Conservation (phyloP, 768 basidiomycete genomes). For the Grammothele lineata region DNA sequence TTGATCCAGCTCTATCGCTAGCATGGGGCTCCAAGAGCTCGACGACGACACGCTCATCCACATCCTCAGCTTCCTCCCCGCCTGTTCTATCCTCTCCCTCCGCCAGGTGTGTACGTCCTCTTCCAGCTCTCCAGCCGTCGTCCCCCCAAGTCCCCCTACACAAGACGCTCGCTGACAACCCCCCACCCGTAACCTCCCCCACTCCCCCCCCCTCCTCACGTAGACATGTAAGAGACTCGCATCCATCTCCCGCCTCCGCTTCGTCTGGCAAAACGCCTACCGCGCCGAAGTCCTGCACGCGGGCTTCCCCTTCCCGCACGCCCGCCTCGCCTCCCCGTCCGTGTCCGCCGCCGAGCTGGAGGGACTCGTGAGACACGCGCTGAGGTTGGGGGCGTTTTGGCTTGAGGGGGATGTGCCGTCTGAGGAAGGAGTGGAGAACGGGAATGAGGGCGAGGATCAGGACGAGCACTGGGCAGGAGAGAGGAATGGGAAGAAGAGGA, state of each 20-base stretch:
- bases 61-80: slow-evolving; percentile 32
- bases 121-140: no score
- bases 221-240: slow-evolving; percentile 51
- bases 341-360: slow-evolving; percentile 44
- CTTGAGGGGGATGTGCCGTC: slow-evolving; percentile 17
- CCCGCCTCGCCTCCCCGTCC: slow-evolving; percentile 24
- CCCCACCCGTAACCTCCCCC: no score
- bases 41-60: slow-evolving; percentile 36
- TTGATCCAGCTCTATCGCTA: no score
- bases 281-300: slow-evolving; percentile 36
- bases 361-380: slow-evolving; percentile 38
- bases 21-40: slow-evolving; percentile 14
- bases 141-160: neutral
- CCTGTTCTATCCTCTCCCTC: slow-evolving; percentile 28
- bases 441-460: no score
- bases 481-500: no score
- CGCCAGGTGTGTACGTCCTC: slow-evolving; percentile 11
- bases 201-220: neutral
- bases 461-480: no score
- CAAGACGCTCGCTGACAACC: neutral
- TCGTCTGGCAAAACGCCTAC: slow-evolving; percentile 56
- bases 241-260: slow-evolving; percentile 40
- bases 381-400: slow-evolving; percentile 50
- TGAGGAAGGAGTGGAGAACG: no score
- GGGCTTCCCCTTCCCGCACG: slow-evolving; percentile 48